Evolutionary conservation across 2,329 filamentous ascomycete genomes (phyloP), one percentile per base, ranked within the genome.

Genomic region (Seiridium cupressi): DNA sequence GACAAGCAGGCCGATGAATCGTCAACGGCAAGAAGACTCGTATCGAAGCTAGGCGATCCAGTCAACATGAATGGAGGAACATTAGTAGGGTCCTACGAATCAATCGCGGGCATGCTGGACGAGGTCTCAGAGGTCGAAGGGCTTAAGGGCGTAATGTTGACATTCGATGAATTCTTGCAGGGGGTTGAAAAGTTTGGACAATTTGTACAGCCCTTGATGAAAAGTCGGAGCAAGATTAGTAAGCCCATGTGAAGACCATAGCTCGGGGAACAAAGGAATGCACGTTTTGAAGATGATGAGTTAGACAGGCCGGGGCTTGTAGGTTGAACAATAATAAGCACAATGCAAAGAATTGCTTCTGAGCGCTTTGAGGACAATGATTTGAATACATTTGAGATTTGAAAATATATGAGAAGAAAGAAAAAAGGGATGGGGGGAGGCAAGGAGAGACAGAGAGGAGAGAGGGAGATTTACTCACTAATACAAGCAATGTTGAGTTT

Each of bases 11-110:
- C 59, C 3, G 59, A 61, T 42, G 47, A 35, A 10, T 31, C 40
- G 3, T 61, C 55, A n/a, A 61, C 59, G 40, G 59, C 55, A 8
- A 35, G 59, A 11, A n/a, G 59, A 1, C 42, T 61, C 13, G 48
- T 61, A 32, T 58, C 59, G 5, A 47, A 35, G 10, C 35, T 54
- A n/a, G 59, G 59, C 31, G 55, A 61, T 35, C 46, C 38, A 3
- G 59, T 61, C 13, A 61, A 61, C 55, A 61, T 61, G 59, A 61
- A 61, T 47, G 59, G 59, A 6, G 59, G 59, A 11, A 58, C 59
- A 2, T 18, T 61, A 48, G 38, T 61, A 5, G 59, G 55, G 10
- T 58, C 55, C 1, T 58, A 61, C 40, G 59, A 46, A 38, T 58
- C 55, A 11, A 48, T 61, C 34, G 59, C 59, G 5, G 34, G 42